Evolutionary conservation across 202 grass and related monocot species (phyloP).

Genomic region (Alloteropsis angusta): DNA sequence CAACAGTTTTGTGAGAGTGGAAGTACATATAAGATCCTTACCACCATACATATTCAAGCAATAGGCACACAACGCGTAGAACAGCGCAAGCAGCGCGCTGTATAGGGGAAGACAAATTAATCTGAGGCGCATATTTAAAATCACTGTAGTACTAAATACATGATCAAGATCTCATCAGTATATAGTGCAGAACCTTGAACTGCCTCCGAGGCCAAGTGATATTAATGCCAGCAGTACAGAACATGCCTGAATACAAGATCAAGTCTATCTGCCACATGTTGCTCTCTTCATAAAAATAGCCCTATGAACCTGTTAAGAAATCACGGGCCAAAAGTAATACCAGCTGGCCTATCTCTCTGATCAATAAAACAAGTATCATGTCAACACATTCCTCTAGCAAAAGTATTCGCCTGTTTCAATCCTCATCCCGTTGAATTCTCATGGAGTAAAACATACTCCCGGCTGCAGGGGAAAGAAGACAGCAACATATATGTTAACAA

Average conservation of each 20-base stretch:
- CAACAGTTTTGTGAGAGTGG: too few relatives aligned
- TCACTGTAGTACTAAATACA: too few relatives aligned
- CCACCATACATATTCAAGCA: too few relatives aligned
- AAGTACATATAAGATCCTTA: too few relatives aligned
- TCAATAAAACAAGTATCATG: background rate
- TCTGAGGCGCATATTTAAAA: too few relatives aligned
- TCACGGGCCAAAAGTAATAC: background rate
- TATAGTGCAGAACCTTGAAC: too few relatives aligned
- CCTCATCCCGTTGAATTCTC: slow-evolving; percentile 54
- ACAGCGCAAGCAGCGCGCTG: too few relatives aligned
- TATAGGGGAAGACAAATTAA: too few relatives aligned
- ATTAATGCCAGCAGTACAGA: too few relatives aligned
- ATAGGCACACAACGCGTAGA: too few relatives aligned
- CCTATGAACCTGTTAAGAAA: background rate
- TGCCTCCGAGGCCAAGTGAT: too few relatives aligned
- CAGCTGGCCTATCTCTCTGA: background rate
- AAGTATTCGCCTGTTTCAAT: background rate
- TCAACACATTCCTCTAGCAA: background rate
- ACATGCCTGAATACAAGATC: background rate
- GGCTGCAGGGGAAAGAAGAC: slow-evolving; percentile 40
- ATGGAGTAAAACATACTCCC: slow-evolving; percentile 76
- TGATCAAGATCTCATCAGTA: too few relatives aligned
- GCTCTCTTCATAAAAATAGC: background rate
- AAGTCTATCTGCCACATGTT: background rate
- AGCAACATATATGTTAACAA: background rate